Conservation (phyloP, 2,329 filamentous ascomycete genomes). For the Xenosphaeropsis pyriputrescens region DNA sequence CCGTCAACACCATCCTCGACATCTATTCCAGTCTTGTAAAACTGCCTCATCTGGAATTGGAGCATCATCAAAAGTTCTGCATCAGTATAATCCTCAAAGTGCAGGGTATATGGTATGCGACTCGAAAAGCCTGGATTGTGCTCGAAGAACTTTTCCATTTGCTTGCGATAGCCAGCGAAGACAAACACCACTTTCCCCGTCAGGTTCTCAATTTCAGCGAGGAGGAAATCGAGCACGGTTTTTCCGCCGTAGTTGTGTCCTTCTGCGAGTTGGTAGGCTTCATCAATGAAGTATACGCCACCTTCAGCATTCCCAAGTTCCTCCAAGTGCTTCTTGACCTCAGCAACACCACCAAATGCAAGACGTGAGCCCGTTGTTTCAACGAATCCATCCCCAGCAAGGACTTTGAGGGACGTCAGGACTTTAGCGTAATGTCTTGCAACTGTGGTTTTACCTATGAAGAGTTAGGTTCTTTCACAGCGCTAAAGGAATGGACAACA, state of each 20-base stretch:
- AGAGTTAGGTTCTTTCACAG: conserved; percentile 1
- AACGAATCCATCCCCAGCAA: conserved; percentile 43
- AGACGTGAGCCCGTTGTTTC: conserved; percentile 57
- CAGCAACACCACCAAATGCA: conserved; percentile 43
- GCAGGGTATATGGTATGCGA: conserved; percentile 49
- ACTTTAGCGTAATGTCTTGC: conserved; percentile 57
- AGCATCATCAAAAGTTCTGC: conserved; percentile 49
- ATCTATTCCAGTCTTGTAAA: conserved; percentile 38
- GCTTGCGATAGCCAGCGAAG: conserved; percentile 56
- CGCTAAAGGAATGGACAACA: conserved; percentile 3
- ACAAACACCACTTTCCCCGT: conserved; percentile 57
- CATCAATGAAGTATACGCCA: conserved; percentile 64
- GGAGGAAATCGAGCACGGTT: conserved; percentile 53
- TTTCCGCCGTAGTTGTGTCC: conserved; percentile 40
- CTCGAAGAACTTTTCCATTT: conserved; percentile 65
- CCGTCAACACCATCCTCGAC: conserved; percentile 42
- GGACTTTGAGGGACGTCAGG: conserved; percentile 41
- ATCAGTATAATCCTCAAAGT: conserved; percentile 57
- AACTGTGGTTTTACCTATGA: conserved; percentile 58
- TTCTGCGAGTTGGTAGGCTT: conserved; percentile 59
- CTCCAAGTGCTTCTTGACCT: conserved; percentile 40
- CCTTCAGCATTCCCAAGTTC: conserved; percentile 46
- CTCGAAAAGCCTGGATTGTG: conserved; percentile 61
- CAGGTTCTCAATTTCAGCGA: conserved; percentile 59
- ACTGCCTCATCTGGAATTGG: conserved; percentile 32